Base-by-base conservation (phyloP, 192 early-diverging fungal species). In the Podila clonocystis region DNA sequence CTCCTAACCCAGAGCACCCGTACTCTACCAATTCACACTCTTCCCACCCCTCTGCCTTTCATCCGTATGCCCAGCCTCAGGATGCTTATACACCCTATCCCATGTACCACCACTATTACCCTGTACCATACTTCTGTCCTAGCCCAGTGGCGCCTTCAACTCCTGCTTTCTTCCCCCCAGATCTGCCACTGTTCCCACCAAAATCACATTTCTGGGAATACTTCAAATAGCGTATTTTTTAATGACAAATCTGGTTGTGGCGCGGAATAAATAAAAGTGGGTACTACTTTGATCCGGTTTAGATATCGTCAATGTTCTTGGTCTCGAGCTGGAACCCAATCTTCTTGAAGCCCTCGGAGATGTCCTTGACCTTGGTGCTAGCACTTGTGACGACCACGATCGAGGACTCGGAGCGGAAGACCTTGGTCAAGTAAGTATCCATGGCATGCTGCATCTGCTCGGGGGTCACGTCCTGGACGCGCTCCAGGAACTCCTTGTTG, bases 341-440 rank as follows among this genome's bases (percentile, higher is more conserved):
- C 57, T 64, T 68, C 59, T 82, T 79, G 65, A 89, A 89, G 1
- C 86, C 86, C 58, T 86, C 79, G 26, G 77, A 73, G 36, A 89
- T 83, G n/a, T 89, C 87, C 50, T 78, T 70, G 20, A 87, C 83
- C 74, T 91, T 91, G 62, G 50, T 79, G 13, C 87, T 78, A 4
- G 88, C 70, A 31, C 83, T 85, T 24, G 85, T 77, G 3, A 89
- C 85, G 22, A 91, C 84, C 33, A 87, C 82, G 45, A 86, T 84
- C 13, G 88, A 87, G 36, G 74, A 73, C 0, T 83, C 82, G 17
- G 88, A 82, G 20, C 72, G 65, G 65, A 89, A 91, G 55, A 89
- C 75, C 50, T 84, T 82, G 41, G 67, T 60, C 60, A 91, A 68
- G 70, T 91, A 91, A 65, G 84, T 85, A 17, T 82, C 78, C 65